Conservation (phyloP, 2,329 filamentous ascomycete genomes). For the Seiridium unicorne region DNA sequence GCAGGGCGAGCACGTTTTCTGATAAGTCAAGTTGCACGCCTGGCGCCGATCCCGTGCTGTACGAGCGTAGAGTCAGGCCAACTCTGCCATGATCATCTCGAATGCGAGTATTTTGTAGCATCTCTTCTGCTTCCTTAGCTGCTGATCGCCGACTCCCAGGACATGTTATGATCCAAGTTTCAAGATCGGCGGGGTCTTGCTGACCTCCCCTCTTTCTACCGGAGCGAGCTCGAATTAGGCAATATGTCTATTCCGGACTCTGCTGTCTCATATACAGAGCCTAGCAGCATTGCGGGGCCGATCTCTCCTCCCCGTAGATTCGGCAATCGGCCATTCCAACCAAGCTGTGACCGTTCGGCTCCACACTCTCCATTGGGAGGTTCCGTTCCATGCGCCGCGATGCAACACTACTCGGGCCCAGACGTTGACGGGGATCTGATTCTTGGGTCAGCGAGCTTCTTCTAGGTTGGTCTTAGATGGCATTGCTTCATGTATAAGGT, state of each 20-base stretch:
- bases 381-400: slow-evolving; percentile 9
- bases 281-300: slow-evolving; percentile 19
- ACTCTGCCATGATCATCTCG: too few species aligned
- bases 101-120: too few species aligned
- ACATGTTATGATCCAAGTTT: not conserved
- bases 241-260: not conserved
- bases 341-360: slow-evolving; percentile 22
- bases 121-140: too few species aligned
- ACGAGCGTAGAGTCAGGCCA: too few species aligned
- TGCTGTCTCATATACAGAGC: not conserved
- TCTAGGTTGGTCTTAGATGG: not conserved
- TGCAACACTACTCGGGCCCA: not conserved
- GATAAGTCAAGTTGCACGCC: not conserved
- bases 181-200: not conserved
- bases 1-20: not conserved
- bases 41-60: too few species aligned
- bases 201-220: not conserved
- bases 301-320: slow-evolving; percentile 24
- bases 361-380: slow-evolving; percentile 24
- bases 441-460: not conserved
- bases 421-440: not conserved
- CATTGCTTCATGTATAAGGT: not conserved
- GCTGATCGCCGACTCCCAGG: not conserved
- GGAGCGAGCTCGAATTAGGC: not conserved
- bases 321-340: slow-evolving; percentile 23